phyloP scores from a whole-genome alignment of 2,329 filamentous ascomycete genomes.

The Tolypocladium pustulatum region DNA sequence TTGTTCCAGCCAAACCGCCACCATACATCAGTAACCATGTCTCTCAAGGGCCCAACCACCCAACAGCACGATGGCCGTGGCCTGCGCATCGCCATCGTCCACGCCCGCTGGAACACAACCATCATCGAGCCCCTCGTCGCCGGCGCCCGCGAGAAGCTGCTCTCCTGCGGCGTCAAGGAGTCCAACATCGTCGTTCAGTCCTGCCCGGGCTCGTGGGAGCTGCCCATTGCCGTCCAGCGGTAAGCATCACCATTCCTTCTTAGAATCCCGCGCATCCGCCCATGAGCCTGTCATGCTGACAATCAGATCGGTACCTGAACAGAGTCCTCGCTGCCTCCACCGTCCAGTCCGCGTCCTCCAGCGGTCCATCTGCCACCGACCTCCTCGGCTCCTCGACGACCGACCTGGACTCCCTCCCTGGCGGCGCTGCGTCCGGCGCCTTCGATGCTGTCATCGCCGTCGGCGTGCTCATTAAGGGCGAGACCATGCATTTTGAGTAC shows the following conservation, averaged over 20 bases:
- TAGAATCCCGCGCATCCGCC: neutral
- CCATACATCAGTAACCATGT: slow-evolving; percentile 18
- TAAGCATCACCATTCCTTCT: slow-evolving; percentile 27
- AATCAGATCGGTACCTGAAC: slow-evolving; percentile 1
- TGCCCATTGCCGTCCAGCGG: slow-evolving; percentile 83
- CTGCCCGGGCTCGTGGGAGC: slow-evolving; percentile 89
- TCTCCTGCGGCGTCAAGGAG: slow-evolving; percentile 69
- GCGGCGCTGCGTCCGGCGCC: slow-evolving; percentile 39
- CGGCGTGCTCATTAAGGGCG: slow-evolving; percentile 94
- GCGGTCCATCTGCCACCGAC: slow-evolving; percentile 60
- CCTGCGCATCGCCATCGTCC: slow-evolving; percentile 87
- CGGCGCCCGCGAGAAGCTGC: slow-evolving; percentile 69
- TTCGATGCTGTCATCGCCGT: slow-evolving; percentile 95
- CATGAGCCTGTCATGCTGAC: slow-evolving; percentile 9
- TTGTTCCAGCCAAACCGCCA: neutral
- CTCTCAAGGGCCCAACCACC: slow-evolving; percentile 45
- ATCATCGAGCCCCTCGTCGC: slow-evolving; percentile 80
- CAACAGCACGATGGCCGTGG: slow-evolving; percentile 55
- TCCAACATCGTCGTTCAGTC: slow-evolving; percentile 83
- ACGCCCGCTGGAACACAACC: slow-evolving; percentile 86
- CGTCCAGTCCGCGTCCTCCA: slow-evolving; percentile 60
- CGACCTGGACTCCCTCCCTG: slow-evolving; percentile 47
- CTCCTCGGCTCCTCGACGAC: slow-evolving; percentile 59
- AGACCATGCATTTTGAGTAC: slow-evolving; percentile 99
- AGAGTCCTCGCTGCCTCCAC: slow-evolving; percentile 81